Evolutionary conservation across 768 basidiomycete species (phyloP).

Genomic region (Suillus alpinus): DNA sequence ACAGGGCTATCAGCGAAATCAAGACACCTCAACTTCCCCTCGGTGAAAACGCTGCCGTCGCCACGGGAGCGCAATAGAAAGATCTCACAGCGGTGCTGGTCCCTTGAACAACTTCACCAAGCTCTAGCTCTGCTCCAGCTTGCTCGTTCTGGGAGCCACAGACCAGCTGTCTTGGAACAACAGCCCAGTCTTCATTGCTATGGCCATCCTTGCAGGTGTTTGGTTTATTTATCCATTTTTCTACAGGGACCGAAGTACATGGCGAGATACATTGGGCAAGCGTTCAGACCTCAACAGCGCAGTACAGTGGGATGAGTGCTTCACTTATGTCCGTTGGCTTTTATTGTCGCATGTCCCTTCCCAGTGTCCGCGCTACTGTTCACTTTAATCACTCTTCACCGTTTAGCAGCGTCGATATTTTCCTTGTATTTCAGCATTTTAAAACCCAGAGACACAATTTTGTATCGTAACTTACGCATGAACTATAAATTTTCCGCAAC

Average conservation of each 20-base stretch:
- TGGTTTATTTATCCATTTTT: conserved; percentile 33
- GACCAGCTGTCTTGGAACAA: conserved; percentile 7
- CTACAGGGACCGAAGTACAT: conserved; percentile 28
- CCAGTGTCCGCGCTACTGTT: conserved; percentile 4
- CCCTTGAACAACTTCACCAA: conserved; percentile 5
- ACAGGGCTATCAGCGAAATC: conserved; percentile 43
- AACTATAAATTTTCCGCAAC: conserved; percentile 29
- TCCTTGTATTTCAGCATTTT: conserved; percentile 19
- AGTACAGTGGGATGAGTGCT: conserved; percentile 13
- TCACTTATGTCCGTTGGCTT: conserved; percentile 19
- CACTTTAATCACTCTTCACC: conserved; percentile 1
- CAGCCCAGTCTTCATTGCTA: conserved; percentile 15
- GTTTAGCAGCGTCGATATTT: conserved; percentile 5
- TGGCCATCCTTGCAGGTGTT: conserved; percentile 9
- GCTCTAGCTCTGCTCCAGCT: conserved; percentile 2
- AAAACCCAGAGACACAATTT: conserved; percentile 17
- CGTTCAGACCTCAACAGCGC: conserved; percentile 8
- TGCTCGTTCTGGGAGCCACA: conserved; percentile 4
- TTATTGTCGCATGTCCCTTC: conserved; percentile 10
- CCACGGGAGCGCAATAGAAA: conserved; percentile 40
- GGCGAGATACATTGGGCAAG: conserved; percentile 18
- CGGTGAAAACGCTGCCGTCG: conserved; percentile 57
- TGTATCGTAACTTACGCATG: conserved; percentile 33
- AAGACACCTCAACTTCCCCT: conserved; percentile 62
- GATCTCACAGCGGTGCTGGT: conserved; percentile 7